Evolutionary conservation across 768 basidiomycete genomes (phyloP).

Genomic region (Tricholoma hemisulphureum): DNA sequence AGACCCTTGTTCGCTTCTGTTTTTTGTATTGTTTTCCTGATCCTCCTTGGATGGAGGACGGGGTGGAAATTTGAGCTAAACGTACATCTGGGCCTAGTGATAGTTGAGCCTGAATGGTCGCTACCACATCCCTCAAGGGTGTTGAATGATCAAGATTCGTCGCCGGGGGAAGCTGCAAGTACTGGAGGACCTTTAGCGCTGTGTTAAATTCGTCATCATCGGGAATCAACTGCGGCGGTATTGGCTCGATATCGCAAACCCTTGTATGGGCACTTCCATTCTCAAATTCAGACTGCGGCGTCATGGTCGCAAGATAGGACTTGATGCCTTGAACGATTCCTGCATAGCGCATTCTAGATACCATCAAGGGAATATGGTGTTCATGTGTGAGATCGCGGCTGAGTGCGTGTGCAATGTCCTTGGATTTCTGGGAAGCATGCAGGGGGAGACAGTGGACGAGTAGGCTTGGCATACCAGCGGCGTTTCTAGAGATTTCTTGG

Average conservation of each 20-base stretch:
- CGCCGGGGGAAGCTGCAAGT: slow-evolving; percentile 23
- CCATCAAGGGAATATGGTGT: slow-evolving; percentile 17
- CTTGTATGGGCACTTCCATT: slow-evolving; percentile 1
- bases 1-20: slow-evolving; percentile 7
- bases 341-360: slow-evolving; percentile 23
- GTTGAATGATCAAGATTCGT: slow-evolving; percentile 12
- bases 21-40: background rate
- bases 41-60: background rate
- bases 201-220: slow-evolving; percentile 26
- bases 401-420: slow-evolving; percentile 18
- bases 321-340: slow-evolving; percentile 22
- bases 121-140: slow-evolving; percentile 16
- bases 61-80: slow-evolving; percentile 1
- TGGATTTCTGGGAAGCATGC: slow-evolving; percentile 9
- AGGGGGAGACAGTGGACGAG: slow-evolving; percentile 22
- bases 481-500: slow-evolving; percentile 19
- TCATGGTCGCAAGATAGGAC: slow-evolving; percentile 20
- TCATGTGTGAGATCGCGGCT: slow-evolving; percentile 7
- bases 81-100: slow-evolving; percentile 16
- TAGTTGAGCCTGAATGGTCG: slow-evolving; percentile 19
- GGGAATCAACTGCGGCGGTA: slow-evolving; percentile 24
- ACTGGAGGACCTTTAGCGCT: slow-evolving; percentile 25
- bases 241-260: background rate
- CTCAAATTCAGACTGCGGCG: background rate
- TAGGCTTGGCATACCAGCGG: slow-evolving; percentile 16